These are phyloP conservation scores for Pythium coloratum DNA, from an alignment of 352 stramenopile species.

Conservation along the genomic window DNA sequence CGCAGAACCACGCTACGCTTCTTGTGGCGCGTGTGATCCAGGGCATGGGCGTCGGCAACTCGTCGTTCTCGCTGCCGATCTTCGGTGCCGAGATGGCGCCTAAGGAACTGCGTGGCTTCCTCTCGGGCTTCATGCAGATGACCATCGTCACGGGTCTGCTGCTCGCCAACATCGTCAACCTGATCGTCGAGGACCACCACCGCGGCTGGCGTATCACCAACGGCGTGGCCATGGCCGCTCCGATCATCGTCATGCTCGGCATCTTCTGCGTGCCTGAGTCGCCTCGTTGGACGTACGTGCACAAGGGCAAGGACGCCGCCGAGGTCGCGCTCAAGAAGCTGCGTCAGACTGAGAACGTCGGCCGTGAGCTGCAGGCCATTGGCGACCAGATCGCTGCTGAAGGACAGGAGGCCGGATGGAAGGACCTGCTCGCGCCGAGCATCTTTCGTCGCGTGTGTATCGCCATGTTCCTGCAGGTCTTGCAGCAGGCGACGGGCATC, in stretches of 20 bases:
- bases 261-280: conserved; percentile 54
- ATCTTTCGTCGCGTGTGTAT: conserved; percentile 35
- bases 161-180: conserved; percentile 43
- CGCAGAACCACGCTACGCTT: conserved; percentile 30
- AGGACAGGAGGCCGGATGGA: conserved; percentile 28
- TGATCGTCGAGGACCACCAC: conserved; percentile 22
- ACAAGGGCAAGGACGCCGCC: conserved; percentile 36
- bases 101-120: conserved; percentile 37
- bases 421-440: conserved; percentile 30
- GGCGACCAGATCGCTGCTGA: conserved; percentile 42
- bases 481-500: conserved; percentile 49
- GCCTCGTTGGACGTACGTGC: conserved; percentile 49
- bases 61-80: conserved; percentile 45
- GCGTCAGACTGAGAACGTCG: conserved; percentile 33
- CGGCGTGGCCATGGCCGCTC: conserved; percentile 30
- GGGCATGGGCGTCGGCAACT: conserved; percentile 45
- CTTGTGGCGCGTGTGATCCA: conserved; percentile 33
- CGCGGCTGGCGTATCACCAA: conserved; percentile 42
- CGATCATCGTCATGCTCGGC: conserved; percentile 41
- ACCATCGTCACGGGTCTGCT: conserved; percentile 41
- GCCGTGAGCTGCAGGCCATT: conserved; percentile 42
- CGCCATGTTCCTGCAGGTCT: conserved; percentile 35
- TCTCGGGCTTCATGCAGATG: conserved; percentile 49
- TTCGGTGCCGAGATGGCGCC: conserved; percentile 48
- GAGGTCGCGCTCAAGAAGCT: conserved; percentile 31